A percentile compares a stretch with the other conserved stretches of the same genome.
Conservation (phyloP, 2,329 filamentous ascomycete species). For the Zarea fungicola region DNA sequence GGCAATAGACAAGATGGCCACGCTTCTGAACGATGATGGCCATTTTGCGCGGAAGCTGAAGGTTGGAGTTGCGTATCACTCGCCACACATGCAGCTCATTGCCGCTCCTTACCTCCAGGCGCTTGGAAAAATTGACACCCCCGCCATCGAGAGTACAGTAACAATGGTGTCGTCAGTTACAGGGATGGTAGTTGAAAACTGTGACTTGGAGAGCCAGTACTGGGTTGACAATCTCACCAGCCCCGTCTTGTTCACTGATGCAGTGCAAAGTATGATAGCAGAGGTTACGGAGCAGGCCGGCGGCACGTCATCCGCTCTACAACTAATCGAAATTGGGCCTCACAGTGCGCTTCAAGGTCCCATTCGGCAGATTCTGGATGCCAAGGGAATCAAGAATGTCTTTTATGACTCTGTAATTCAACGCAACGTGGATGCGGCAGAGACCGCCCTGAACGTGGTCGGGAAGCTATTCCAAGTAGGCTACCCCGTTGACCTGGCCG, state of each 20-base stretch:
- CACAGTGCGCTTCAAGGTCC: conserved; percentile 22
- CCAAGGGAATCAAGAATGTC: background rate
- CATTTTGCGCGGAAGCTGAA: conserved; percentile 8
- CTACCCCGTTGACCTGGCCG: background rate
- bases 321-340: conserved; percentile 23
- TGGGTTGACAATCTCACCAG: conserved; percentile 22
- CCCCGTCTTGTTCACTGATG: conserved; percentile 18
- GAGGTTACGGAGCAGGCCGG: background rate
- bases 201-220: conserved; percentile 15
- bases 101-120: background rate
- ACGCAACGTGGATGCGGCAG: background rate
- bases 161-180: background rate
- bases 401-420: background rate
- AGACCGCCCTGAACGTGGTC: background rate
- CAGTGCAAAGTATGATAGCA: conserved; percentile 5
- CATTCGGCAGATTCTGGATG: conserved; percentile 19
- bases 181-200: background rate
- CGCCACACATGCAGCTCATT: conserved; percentile 23
- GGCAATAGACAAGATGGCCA: conserved; percentile 18
- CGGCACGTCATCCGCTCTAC: no score
- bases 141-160: background rate
- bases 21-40: conserved; percentile 14
- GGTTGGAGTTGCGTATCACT: conserved; percentile 23
- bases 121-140: background rate
- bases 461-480: background rate